phyloP scores from a whole-genome alignment of 2,329 filamentous ascomycete species.

The Paecilomyces dactylethromorphus region DNA sequence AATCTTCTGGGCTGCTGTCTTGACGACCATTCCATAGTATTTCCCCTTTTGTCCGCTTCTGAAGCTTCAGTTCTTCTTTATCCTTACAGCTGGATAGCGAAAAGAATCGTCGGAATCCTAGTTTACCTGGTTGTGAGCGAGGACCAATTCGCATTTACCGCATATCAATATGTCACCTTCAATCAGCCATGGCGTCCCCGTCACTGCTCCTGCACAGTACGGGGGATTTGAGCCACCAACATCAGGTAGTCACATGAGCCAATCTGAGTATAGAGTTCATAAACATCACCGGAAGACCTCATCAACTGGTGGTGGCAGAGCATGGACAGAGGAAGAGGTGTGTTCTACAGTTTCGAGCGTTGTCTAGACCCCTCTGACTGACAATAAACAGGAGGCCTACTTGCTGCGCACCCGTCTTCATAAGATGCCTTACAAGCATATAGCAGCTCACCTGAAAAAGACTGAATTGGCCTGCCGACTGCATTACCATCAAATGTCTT shows the following conservation, averaged over 20 bases:
- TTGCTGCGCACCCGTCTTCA: slow-evolving; percentile 76
- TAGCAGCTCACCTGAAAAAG: slow-evolving; percentile 77
- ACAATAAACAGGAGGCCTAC: slow-evolving; percentile 61
- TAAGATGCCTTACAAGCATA: slow-evolving; percentile 89
- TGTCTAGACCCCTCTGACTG: neutral
- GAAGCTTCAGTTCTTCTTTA: neutral
- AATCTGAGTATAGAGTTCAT: slow-evolving; percentile 54
- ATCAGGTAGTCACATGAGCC: slow-evolving; percentile 49
- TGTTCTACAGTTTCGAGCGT: slow-evolving; percentile 15
- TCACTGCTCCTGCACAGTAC: slow-evolving; percentile 2
- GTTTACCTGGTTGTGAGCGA: neutral
- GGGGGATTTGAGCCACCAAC: slow-evolving; percentile 21
- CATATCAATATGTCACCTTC: slow-evolving; percentile 9
- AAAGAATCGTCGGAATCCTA: neutral
- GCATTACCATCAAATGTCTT: slow-evolving; percentile 79
- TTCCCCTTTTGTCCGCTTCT: slow-evolving; percentile 1
- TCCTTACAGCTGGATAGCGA: neutral
- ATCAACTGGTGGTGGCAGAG: slow-evolving; percentile 65
- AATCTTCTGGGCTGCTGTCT: slow-evolving; percentile 23
- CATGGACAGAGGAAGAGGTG: slow-evolving; percentile 84
- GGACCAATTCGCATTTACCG: neutral
- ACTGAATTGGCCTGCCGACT: slow-evolving; percentile 81
- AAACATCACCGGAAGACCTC: slow-evolving; percentile 58
- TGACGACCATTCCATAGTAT: slow-evolving; percentile 9
- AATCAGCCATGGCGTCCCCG: slow-evolving; percentile 1